Base-by-base conservation (phyloP, 2,329 filamentous ascomycete genomes). In the Arachnomyces sp. region DNA sequence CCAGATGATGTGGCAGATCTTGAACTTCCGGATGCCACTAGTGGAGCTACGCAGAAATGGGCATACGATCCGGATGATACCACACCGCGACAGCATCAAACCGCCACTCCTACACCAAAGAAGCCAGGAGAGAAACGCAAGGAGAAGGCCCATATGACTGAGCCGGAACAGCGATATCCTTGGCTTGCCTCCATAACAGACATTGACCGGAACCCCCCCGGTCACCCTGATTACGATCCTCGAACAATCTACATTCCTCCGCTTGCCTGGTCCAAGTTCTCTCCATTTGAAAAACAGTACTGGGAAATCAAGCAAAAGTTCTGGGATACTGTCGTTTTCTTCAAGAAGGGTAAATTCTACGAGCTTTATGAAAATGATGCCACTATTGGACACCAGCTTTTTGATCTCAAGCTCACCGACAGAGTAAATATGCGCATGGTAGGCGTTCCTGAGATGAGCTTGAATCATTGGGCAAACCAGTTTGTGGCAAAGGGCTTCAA, bases 381-480 rank as follows among this genome's bases (percentile, higher is more conserved):
- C 4, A 95, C 90, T 0, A 82, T 96, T 41, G 92, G 92, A 3
- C 89, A 98, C 58, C 92, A 96, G 60, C 73, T 95, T 12, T 98
- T 98, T 53, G 92, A 98, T 61, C 75, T 98, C 42, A 98, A 98
- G 67, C 82, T 98, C 59, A 98, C 92, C 0, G 92, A 98, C 54
- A 79, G 92, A 40, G 92, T 98, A 60, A 98, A 98, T 61, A 98
- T 98, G 92, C 85, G 90, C 50, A 98, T 98, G 92, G 92, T 96
- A 2, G 92, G 92, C 45, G 92, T 98, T 0, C 92, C 92, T 0
- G 92, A 98, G 62, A 85, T 87, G 56, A 95, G 88, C 9, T 71
- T 98, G n/a, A 86, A 92, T 55, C 82, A 92, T 60, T 98, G 92
- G 92, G 88, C 92, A 42, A 95, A 93, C 54, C 92, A 98, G 55